Evolutionary conservation across 192 early-diverging fungal genomes (phyloP), one percentile per base, ranked within the genome.

Genomic region (Diversispora epigaea): DNA sequence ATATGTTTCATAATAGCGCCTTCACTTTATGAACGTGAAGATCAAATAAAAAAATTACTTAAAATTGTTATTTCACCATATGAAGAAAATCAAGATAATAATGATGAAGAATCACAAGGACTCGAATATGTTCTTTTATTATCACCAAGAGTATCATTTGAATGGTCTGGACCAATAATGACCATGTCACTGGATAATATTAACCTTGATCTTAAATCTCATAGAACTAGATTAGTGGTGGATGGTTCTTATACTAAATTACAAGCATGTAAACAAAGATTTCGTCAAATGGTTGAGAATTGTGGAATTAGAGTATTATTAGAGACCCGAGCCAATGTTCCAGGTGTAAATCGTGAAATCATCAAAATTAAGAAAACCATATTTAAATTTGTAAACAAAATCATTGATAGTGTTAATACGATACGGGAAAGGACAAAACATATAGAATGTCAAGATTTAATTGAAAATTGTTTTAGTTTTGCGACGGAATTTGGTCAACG

Each of bases 1-100:
- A 75, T 90, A 0, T 93, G 91, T 68, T 86, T 96, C n/a, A 84
- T 96, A 73, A 92, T 91, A 9, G 89, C 88, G 73, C 88, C 88
- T 57, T 79, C 84, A 6, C 79, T 92, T 52, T 66, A 83, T 22
- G 78, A 85, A 19, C 82, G 84, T 19, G 88, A 85, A 1, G 72
- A 88, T 4, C 65, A 79, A 25, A 84, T 88, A 19, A 72, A 80
- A 14, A 78, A 80, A 64, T 79, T 91, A 15, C 80, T 93, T 0
- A 60, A 78, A n/a, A 79, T 88, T 2, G 88, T 88, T 60, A 77
- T 86, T 49, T 14, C 73, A 17, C 19, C 57, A 25, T 73, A 62
- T 43, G 73, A 75, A n/a, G 49, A 49, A 65, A 32, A 14, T 10
- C 44, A 46, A 11, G 61, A 49, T 64, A 39, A 75, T 62, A 3